phyloP scores from a whole-genome alignment of 371 early-diverging fungal genomes.

The Zychaea mexicana region DNA sequence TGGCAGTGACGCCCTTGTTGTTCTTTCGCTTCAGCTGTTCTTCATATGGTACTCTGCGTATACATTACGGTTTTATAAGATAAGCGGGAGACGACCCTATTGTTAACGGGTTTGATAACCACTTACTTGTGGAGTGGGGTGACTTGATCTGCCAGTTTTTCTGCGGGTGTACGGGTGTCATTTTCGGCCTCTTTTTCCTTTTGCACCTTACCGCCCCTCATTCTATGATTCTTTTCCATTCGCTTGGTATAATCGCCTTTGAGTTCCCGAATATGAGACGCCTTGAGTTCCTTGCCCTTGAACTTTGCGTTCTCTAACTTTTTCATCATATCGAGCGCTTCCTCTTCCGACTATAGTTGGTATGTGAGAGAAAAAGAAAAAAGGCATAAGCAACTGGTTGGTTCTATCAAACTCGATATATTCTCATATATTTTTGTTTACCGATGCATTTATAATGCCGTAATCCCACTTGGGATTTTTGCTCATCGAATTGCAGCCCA shows the following conservation, averaged over 20 bases:
- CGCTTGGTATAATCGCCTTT: slow-evolving; percentile 27
- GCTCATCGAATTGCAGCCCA: slow-evolving; percentile 3
- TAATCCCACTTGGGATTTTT: slow-evolving; percentile 53
- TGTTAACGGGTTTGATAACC: not conserved
- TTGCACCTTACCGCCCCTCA: not conserved
- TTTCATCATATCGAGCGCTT: slow-evolving; percentile 35
- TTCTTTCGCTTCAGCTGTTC: slow-evolving; percentile 46
- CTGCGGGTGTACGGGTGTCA: slow-evolving; percentile 57
- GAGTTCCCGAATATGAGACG: slow-evolving; percentile 24
- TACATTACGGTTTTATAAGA: not conserved
- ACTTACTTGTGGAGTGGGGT: slow-evolving; percentile 68
- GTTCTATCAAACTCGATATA: too few species aligned
- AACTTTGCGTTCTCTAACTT: slow-evolving; percentile 37
- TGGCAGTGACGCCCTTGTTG: slow-evolving; percentile 19
- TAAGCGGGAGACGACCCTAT: not conserved
- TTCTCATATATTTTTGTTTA: too few species aligned
- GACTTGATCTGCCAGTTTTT: slow-evolving; percentile 74
- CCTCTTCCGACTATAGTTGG: slow-evolving; percentile 39
- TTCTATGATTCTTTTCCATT: slow-evolving; percentile 16
- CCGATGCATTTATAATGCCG: slow-evolving; percentile 43
- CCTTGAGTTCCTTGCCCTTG: slow-evolving; percentile 35
- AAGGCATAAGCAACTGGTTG: too few species aligned
- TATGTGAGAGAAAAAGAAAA: too few species aligned
- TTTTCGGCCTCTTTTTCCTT: slow-evolving; percentile 23
- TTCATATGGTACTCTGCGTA: slow-evolving; percentile 37